Percentiles rank a stretch among this genome's conserved stretches.
Conservation (phyloP, 2,329 filamentous ascomycete genomes). For the Periconia sp. region DNA sequence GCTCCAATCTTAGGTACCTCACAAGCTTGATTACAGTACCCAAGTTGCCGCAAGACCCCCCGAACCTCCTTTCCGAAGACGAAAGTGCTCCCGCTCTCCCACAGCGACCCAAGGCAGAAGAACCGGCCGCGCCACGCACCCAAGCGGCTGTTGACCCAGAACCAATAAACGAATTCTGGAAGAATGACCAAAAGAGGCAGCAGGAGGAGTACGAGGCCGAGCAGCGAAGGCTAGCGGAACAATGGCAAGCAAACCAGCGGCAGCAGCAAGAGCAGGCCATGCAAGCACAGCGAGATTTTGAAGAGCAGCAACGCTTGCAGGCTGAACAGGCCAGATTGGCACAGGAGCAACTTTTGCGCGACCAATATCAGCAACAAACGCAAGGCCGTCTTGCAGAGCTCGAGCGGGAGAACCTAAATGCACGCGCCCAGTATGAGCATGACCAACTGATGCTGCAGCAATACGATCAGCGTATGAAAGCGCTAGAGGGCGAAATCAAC, state of each 20-base stretch:
- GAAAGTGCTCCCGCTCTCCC: conserved; percentile 80
- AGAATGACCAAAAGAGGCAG: conserved; percentile 84
- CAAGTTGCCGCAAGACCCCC: conserved; percentile 91
- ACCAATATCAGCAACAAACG: conserved; percentile 91
- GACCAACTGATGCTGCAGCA: conserved; percentile 97
- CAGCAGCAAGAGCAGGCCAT: conserved; percentile 81
- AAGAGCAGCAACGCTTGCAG: conserved; percentile 86
- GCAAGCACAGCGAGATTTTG: conserved; percentile 91
- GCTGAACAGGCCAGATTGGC: conserved; percentile 88
- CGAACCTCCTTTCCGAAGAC: conserved; percentile 82
- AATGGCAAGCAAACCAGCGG: conserved; percentile 78
- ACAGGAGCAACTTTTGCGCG: conserved; percentile 83
- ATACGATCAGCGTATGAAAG: conserved; percentile 91
- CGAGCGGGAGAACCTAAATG: conserved; percentile 92
- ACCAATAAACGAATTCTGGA: conserved; percentile 98
- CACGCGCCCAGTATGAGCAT: conserved; percentile 92
- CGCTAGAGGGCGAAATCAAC: conserved; percentile 80
- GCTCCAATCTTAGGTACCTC: conserved; percentile 93
- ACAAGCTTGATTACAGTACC: conserved; percentile 96
- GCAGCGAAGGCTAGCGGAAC: conserved; percentile 82
- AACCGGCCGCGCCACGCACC: conserved; percentile 58
- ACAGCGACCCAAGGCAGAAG: conserved; percentile 63
- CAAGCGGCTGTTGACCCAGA: conserved; percentile 79
- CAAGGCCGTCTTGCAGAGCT: conserved; percentile 94
- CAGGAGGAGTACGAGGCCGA: conserved; percentile 95